These are phyloP conservation scores for Quercus glauca DNA, from an alignment of 306 rosid genomes.

Conservation along the genomic window DNA sequence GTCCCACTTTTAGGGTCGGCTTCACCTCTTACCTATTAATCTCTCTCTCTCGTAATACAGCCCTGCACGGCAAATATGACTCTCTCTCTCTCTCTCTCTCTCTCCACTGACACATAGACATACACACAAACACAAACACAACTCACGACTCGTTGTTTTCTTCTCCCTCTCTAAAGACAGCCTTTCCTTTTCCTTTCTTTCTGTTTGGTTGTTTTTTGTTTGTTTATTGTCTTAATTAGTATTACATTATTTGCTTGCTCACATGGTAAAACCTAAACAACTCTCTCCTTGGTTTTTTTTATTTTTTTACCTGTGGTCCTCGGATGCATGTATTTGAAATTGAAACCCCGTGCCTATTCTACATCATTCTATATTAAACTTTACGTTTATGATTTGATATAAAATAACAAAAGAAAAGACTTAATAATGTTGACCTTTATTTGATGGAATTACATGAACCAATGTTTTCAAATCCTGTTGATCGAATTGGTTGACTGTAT, in stretches of 20 bases:
- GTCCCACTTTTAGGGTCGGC: slow-evolving; percentile 53
- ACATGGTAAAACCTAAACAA: slow-evolving; percentile 18
- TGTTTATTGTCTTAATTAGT: slow-evolving; percentile 24
- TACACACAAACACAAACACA: not conserved
- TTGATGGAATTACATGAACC: too few relatives aligned
- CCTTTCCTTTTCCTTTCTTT: slow-evolving; percentile 14
- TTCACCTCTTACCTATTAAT: not conserved
- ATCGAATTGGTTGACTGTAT: too few relatives aligned
- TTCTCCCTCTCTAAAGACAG: slow-evolving; percentile 45
- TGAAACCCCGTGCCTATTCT: not conserved
- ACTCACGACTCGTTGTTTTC: slow-evolving; percentile 37
- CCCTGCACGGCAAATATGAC: slow-evolving; percentile 45
- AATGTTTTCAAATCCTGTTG: too few relatives aligned
- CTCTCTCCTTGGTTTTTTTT: slow-evolving; percentile 23
- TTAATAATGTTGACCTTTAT: too few relatives aligned
- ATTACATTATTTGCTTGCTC: slow-evolving; percentile 27
- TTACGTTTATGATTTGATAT: too few relatives aligned
- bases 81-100: not conserved
- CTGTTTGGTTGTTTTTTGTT: slow-evolving; percentile 27
- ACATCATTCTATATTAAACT: too few relatives aligned
- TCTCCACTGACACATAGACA: not conserved
- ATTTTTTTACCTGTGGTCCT: slow-evolving; percentile 16
- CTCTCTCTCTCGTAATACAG: slow-evolving; percentile 18
- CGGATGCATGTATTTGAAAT: slow-evolving; percentile 20
- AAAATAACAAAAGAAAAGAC: too few relatives aligned